These are phyloP conservation scores for Apodospora peruviana DNA, from an alignment of 495 filamentous ascomycete genomes.

Conservation along the genomic window DNA sequence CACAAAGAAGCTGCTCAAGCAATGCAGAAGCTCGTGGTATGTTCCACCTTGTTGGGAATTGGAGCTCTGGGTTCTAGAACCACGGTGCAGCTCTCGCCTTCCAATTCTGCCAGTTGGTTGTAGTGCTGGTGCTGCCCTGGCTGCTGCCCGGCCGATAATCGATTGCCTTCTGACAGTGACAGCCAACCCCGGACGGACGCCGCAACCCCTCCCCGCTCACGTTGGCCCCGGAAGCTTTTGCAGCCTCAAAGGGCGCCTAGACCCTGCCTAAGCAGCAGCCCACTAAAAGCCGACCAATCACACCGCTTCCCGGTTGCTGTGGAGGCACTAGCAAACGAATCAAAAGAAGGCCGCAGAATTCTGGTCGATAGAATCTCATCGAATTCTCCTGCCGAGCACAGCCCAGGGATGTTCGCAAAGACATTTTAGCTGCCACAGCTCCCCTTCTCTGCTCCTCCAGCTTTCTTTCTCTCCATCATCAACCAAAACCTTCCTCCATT, in stretches of 20 bases:
- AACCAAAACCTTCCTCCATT: constrained; percentile 11
- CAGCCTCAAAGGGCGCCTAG: constrained; percentile 17
- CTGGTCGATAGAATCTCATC: constrained; percentile 34
- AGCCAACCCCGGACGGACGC: no score
- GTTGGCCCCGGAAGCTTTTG: constrained; percentile 6
- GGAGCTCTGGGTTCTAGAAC: constrained; percentile 6
- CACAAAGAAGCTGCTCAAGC: neutral
- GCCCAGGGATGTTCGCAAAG: constrained; percentile 20
- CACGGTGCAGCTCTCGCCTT: neutral
- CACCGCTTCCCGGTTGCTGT: constrained; percentile 13
- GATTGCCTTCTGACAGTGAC: no score
- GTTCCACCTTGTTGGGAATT: neutral
- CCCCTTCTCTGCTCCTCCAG: constrained; percentile 11
- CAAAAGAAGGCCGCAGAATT: constrained; percentile 26
- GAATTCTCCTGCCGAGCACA: constrained; percentile 25
- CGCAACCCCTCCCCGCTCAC: no score
- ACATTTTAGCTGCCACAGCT: constrained; percentile 31
- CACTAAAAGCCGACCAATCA: constrained; percentile 21
- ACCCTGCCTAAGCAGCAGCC: constrained; percentile 15
- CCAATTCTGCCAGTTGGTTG: neutral
- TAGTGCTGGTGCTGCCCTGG: neutral
- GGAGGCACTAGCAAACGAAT: constrained; percentile 26
- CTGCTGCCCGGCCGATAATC: no score
- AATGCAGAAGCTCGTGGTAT: neutral
- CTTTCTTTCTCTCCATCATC: constrained; percentile 15